These are phyloP conservation scores for Perkinsus olseni DNA, from an alignment of 169 alveolate species.

Conservation along the genomic window DNA sequence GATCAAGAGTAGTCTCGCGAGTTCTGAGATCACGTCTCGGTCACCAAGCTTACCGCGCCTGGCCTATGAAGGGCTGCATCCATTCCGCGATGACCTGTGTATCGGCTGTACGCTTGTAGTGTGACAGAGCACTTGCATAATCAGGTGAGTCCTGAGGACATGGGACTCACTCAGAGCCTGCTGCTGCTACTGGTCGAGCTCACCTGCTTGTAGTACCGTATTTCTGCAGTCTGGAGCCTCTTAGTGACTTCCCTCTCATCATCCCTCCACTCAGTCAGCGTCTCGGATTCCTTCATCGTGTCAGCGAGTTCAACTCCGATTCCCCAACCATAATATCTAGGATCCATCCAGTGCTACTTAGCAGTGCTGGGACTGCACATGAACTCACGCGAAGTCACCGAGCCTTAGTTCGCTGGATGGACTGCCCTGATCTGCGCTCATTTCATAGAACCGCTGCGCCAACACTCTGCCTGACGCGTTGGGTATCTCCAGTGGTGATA, in stretches of 20 bases:
- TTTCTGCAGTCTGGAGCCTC: not conserved
- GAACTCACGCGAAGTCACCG: conserved; percentile 13
- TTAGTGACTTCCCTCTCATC: not conserved
- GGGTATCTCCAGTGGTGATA: not conserved
- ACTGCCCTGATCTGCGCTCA: conserved; percentile 46
- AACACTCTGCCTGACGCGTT: not conserved
- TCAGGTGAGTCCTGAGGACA: not conserved
- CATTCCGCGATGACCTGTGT: not conserved
- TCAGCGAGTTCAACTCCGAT: not conserved
- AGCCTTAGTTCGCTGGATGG: conserved; percentile 34
- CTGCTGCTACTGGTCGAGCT: not conserved
- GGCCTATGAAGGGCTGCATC: not conserved
- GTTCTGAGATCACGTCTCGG: not conserved
- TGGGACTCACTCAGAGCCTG: no score
- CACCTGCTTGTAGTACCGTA: not conserved
- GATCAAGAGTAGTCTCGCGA: not conserved
- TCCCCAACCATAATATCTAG: not conserved
- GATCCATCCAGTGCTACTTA: not conserved
- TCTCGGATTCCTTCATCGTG: not conserved
- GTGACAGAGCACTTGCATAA: not conserved
- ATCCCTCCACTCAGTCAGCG: not conserved
- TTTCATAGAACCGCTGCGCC: conserved; percentile 42
- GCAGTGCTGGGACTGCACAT: not conserved
- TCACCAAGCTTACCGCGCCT: not conserved
- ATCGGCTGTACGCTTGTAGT: not conserved